Evolutionary conservation across 305 asterid species (phyloP), one percentile per base, ranked within the genome.

Genomic region (Lippia alba): DNA sequence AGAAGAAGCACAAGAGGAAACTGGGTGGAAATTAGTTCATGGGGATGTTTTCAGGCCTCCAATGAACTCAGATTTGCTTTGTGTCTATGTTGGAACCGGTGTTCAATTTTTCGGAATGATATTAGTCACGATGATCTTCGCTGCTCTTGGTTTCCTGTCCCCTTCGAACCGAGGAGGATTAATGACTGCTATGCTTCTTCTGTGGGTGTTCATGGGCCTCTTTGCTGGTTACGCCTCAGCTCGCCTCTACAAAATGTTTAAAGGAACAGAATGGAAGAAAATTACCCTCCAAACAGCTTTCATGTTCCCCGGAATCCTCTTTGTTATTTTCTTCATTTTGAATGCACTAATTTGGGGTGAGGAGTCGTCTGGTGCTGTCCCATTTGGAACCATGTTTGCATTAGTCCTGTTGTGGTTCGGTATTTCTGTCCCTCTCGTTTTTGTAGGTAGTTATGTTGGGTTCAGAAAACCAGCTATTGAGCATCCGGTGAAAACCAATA

Each of bases 301-400:
- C 50, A 64, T 84, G 86, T 87, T 88, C 81, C 95, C 96, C 0
- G 94, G 87, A 11, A 66, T 84, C 12, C 79, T 84, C 24, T 90
- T 88, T 18, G 71, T 69, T 18, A 76, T 90, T 50, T 88, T 88
- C 85, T 88, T 84, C 45, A 77, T 87, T n/a, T 61, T 84, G 77
- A 90, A 89, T 71, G 93, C 94, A 30, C 87, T 86, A 51, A 87
- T 90, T 56, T 90, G 96, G 94, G 96, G 94, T n/a, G 90, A 90
- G 87, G 82, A 81, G 61, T 89, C 96, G 5, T 89, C 94, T 0
- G 94, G 96, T 51, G 94, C 96, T 4, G 96, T 87, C 40, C 96
- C 96, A 12, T 89, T 89, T 53, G 94, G 30, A 24, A 24, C 30
- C 30, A 24, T 24, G 30, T 24, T 24, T 3, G 30, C 30, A 24